Percentiles rank a stretch among this genome's conserved stretches.
phyloP scores from a whole-genome alignment of 495 filamentous ascomycete genomes.

The Hypoxylon perforatum region DNA sequence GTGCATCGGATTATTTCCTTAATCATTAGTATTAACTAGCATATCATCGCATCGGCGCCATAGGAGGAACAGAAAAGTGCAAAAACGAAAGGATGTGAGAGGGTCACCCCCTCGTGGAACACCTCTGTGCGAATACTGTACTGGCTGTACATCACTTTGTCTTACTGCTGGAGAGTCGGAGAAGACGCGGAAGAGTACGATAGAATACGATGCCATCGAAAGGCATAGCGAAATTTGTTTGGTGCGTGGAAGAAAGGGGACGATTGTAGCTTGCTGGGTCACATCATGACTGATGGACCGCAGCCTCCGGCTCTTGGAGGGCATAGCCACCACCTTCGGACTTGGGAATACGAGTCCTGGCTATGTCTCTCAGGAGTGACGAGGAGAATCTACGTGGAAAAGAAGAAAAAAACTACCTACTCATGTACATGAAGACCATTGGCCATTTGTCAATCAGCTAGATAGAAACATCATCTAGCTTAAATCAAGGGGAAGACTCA shows the following conservation, averaged over 20 bases:
- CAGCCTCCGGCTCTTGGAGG: constrained; percentile 29
- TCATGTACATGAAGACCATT: constrained; percentile 37
- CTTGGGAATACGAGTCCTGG: constrained; percentile 10
- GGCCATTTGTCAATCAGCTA: constrained; percentile 13
- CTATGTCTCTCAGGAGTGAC: constrained; percentile 16
- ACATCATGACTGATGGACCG: constrained; percentile 18
- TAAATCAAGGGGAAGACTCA: constrained; percentile 15
- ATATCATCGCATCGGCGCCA: constrained; percentile 31
- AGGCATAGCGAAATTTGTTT: constrained; percentile 22
- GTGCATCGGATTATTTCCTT: constrained; percentile 3
- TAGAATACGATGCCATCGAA: constrained; percentile 11
- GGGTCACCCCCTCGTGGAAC: constrained; percentile 7
- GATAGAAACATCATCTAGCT: constrained; percentile 22
- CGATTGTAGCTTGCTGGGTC: constrained; percentile 27
- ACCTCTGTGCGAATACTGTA: constrained; percentile 31
- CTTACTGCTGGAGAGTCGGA: background rate
- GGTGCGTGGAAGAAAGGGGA: constrained; percentile 36
- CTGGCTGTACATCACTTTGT: constrained; percentile 37
- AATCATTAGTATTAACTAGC: constrained; percentile 28
- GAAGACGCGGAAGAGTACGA: constrained; percentile 3
- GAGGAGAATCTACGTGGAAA: constrained; percentile 32
- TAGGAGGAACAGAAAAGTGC: constrained; percentile 7
- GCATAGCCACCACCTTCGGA: constrained; percentile 7
- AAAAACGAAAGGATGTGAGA: constrained; percentile 16
- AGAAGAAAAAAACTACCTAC: constrained; percentile 4